phyloP scores from a whole-genome alignment of 1,284 basidiomycete species.

The Athelia psychrophila region DNA sequence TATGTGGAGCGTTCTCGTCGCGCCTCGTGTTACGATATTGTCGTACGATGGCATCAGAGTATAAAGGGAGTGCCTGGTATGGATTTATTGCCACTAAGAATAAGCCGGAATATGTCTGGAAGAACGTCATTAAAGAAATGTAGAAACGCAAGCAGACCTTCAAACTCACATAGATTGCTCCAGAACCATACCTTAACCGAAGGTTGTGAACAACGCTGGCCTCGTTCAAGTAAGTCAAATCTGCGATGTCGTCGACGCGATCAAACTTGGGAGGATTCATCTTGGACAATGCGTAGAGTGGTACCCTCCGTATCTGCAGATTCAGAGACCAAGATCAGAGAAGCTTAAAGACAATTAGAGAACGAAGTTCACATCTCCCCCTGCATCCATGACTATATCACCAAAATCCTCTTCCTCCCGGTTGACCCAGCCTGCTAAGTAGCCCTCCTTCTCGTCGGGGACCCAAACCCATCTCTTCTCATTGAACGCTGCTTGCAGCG shows the following conservation, averaged over 20 bases:
- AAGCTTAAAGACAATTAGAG: not conserved
- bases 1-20: conserved; percentile 96
- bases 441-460: conserved; percentile 86
- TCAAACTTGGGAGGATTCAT: conserved; percentile 99
- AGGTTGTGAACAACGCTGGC: conserved; percentile 98
- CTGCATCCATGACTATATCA: conserved; percentile 77
- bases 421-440: conserved; percentile 88
- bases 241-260: conserved; percentile 96
- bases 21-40: conserved; percentile 91
- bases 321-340: conserved; percentile 11
- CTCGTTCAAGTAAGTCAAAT: conserved; percentile 97
- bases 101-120: conserved; percentile 89
- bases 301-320: conserved; percentile 66
- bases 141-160: conserved; percentile 3
- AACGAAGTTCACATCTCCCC: conserved; percentile 62
- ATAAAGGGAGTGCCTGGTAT: conserved; percentile 90
- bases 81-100: conserved; percentile 99
- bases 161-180: conserved; percentile 88
- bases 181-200: conserved; percentile 86
- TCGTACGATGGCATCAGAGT: conserved; percentile 88
- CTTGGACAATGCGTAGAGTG: conserved; percentile 80
- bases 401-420: conserved; percentile 79
- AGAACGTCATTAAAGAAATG: conserved; percentile 5
- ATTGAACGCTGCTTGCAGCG: conserved; percentile 91
- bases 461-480: conserved; percentile 99